Evolutionary conservation across 2,329 filamentous ascomycete genomes (phyloP), one percentile per base, ranked within the genome.

Genomic region (Fusarium phyllophilum): DNA sequence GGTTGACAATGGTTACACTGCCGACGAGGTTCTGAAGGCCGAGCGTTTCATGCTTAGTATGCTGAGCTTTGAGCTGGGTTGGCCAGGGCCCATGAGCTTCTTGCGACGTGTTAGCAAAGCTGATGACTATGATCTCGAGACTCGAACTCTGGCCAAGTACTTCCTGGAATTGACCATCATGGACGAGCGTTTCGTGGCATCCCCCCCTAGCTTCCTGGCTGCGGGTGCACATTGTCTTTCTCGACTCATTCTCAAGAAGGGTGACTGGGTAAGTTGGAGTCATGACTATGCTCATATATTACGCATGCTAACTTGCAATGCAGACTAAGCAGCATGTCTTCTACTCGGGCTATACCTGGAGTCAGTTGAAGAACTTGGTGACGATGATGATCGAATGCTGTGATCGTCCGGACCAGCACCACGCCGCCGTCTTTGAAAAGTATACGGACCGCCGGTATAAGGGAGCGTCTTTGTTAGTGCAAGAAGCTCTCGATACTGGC

Each of bases 1-100:
- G 96, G 96, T 99, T 45, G 96, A 99, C 81, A 90, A 91, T 48
- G 95, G 94, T 62, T 99, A 98, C 84, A 93, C 89, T 7, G 88
- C 90, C 22, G 95, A 98, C 65, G 96, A 98, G 85, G 96, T 99
- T 65, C 89, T 98, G 75, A 98, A 98, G 85, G 96, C 96, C 1
- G 96, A 99, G 84, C 92, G 95, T 18, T 98, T 97, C 86, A 99
- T 99, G 95, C 89, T 99, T 58, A 97, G 91, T 83, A 97, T 98
- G 92, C 90, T 99, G 61, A 90, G 94, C 78, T 99, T 97, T 80
- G 95, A 98, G 84, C 90, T 99, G 61, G 96, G 96, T 59, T 98
- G 94, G 93, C 96, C 96, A n/a, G 96, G 96, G 48, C 96, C 96
- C 3, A 98, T 99, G 96, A 98, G 95, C 85, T 99, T 99, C 84